Conservation (phyloP, 345 rosid species). For the Eucalyptus cladocalyx region DNA sequence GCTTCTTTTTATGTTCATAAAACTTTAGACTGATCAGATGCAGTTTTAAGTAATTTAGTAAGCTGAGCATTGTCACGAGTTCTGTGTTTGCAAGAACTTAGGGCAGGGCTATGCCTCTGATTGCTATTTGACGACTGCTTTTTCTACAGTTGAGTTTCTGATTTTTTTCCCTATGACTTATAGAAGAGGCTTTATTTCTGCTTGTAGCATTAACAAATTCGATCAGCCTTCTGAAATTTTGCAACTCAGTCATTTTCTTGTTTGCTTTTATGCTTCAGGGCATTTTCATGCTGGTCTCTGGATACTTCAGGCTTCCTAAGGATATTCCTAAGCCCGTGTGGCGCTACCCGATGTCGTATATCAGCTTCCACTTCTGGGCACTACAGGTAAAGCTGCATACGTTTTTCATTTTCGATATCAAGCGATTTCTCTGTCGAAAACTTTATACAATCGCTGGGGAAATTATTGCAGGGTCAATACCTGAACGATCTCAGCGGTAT, state of each 20-base stretch:
- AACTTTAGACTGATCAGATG: not conserved
- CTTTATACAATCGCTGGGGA: not conserved
- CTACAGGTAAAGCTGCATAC: slow-evolving; percentile 46
- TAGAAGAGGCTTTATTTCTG: not conserved
- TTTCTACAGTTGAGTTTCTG: not conserved
- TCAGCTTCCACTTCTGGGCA: slow-evolving; percentile 97
- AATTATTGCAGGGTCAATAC: slow-evolving; percentile 70
- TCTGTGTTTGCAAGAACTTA: not conserved
- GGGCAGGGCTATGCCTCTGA: not conserved
- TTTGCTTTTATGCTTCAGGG: slow-evolving; percentile 32
- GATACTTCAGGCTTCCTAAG: slow-evolving; percentile 92
- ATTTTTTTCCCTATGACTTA: not conserved
- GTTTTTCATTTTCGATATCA: not conserved
- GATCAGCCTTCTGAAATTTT: not conserved
- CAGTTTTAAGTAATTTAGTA: not conserved
- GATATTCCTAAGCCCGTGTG: slow-evolving; percentile 91
- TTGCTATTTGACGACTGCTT: not conserved
- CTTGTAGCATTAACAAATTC: not conserved
- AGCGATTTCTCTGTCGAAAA: not conserved
- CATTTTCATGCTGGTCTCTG: slow-evolving; percentile 94
- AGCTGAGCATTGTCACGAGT: not conserved
- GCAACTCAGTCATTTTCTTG: not conserved
- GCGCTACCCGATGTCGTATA: slow-evolving; percentile 96
- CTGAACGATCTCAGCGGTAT: slow-evolving; percentile 78
- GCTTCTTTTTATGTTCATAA: not conserved